Base-by-base conservation (phyloP, 148 eudicot species). In the Silene latifolia region DNA sequence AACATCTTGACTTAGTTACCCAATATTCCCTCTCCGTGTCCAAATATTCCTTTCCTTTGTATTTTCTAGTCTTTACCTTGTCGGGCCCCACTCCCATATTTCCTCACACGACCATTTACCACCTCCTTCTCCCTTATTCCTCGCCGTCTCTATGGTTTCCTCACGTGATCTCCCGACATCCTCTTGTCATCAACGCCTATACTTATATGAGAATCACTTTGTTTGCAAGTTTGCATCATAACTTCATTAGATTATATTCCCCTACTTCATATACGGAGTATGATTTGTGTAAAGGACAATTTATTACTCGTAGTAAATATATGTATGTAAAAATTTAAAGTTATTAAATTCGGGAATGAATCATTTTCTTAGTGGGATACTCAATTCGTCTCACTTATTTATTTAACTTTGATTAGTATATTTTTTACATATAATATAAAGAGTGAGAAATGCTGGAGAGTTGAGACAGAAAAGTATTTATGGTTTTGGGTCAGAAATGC, bases 21-120 rank as follows among this genome's bases (percentile, higher is more conserved):
- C 88, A 85, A 83, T 88, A 90, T 90, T 88, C 89, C 82, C 89
- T 87, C 90, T 83, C 86, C 86, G 83, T 88, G 87, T 88, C 84
- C 76, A 83, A 83, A 72, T 87, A 88, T 88, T 82, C 87, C 61
- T 69, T 78, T 14, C 69, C 59, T 56, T 76, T 76, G 73, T 76
- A 76, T 66, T 76, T 76, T 21, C 63, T 53, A n/a, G 14, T 8
- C 46, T 13, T 56, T 32, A 32, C 53, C 3, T 29, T 47, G 74
- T 82, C 74, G 82, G 83, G 84, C 76, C 85, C 80, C 82, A 32
- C 72, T 62, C 72, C 54, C n/a, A 65, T 32, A 63, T n/a, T 25
- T 63, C 42, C 25, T 14, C 13, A 63, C 21, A 24, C 35, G 18
- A 63, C 67, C 39, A 25, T 35, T 64, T 18, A 15, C 21, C 13